Conservation (phyloP, 148 eudicot genomes). For the Spergularia bocconei region DNA sequence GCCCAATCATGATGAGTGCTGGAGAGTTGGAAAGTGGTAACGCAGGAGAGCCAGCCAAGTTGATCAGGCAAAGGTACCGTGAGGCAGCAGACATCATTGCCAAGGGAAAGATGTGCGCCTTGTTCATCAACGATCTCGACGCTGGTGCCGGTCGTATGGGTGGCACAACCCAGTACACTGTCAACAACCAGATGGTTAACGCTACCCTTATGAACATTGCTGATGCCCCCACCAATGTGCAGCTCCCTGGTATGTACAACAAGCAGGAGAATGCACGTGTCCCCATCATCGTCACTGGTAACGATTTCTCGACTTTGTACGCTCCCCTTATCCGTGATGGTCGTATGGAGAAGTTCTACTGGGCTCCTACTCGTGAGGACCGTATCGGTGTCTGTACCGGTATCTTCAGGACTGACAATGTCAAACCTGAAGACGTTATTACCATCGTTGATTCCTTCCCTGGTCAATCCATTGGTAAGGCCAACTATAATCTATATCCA, state of each 20-base stretch:
- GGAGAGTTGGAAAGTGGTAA: slow-evolving; percentile 97
- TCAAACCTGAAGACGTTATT: slow-evolving; percentile 49
- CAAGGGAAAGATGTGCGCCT: slow-evolving; percentile 87
- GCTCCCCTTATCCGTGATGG: slow-evolving; percentile 98
- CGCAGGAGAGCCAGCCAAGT: slow-evolving; percentile 96
- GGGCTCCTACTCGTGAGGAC: slow-evolving; percentile 96
- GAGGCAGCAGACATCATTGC: slow-evolving; percentile 85
- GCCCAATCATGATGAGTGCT: slow-evolving; percentile 98
- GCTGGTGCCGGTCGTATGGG: slow-evolving; percentile 95
- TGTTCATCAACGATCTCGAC: slow-evolving; percentile 93
- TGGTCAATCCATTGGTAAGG: slow-evolving; percentile 85
- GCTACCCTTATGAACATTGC: slow-evolving; percentile 99
- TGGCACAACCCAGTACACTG: slow-evolving; percentile 91
- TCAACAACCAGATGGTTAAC: slow-evolving; percentile 95
- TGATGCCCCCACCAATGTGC: slow-evolving; percentile 87
- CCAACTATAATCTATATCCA: not conserved
- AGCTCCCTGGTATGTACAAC: slow-evolving; percentile 96
- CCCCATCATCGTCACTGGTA: slow-evolving; percentile 88
- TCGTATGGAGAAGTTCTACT: slow-evolving; percentile 98
- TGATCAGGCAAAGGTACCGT: slow-evolving; percentile 88
- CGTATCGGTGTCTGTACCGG: slow-evolving; percentile 84
- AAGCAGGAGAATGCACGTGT: slow-evolving; percentile 86
- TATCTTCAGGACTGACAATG: slow-evolving; percentile 62
- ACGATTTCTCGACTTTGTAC: slow-evolving; percentile 85
- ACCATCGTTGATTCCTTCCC: slow-evolving; percentile 86